A percentile compares a stretch with the other conserved stretches of the same genome.
phyloP scores from a whole-genome alignment of 306 rosid species.

The Sophora flavescens region DNA sequence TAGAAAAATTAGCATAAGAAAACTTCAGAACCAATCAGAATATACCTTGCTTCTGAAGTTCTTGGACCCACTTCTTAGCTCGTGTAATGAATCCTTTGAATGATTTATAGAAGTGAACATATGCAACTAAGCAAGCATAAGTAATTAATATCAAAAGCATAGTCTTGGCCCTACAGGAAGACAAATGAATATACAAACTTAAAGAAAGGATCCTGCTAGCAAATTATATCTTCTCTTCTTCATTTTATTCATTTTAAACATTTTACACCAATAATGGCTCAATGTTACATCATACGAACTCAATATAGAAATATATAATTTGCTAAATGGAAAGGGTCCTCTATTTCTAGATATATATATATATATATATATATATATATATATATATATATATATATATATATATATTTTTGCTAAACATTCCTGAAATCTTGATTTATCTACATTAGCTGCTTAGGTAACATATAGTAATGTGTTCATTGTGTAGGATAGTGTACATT shows the following conservation, averaged over 20 bases:
- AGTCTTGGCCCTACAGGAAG: conserved; percentile 16
- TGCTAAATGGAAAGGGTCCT: conserved; percentile 32
- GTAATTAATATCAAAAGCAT: conserved; percentile 1
- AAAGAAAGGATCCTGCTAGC: background rate
- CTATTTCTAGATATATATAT: background rate
- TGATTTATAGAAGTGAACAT: conserved; percentile 26
- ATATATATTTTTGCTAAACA: background rate
- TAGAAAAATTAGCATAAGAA: background rate
- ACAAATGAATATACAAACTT: conserved; percentile 16
- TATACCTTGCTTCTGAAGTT: conserved; percentile 55
- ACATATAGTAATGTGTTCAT: conserved; percentile 21
- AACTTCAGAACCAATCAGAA: conserved; percentile 7
- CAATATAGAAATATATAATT: too few relatives aligned
- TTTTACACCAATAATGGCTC: conserved; percentile 23
- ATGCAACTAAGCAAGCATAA: background rate
- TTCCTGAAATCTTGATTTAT: background rate
- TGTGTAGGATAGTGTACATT: conserved; percentile 7
- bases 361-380: too few relatives aligned
- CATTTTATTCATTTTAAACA: background rate
- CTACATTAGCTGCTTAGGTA: conserved; percentile 4
- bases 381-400: too few relatives aligned
- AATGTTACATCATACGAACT: conserved; percentile 13
- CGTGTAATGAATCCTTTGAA: conserved; percentile 54
- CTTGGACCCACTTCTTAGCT: conserved; percentile 57
- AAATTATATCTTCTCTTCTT: conserved; percentile 8